Evolutionary conservation across 2,329 filamentous ascomycete species (phyloP), one percentile per base, ranked within the genome.

Genomic region (Cryphonectria naterciae): DNA sequence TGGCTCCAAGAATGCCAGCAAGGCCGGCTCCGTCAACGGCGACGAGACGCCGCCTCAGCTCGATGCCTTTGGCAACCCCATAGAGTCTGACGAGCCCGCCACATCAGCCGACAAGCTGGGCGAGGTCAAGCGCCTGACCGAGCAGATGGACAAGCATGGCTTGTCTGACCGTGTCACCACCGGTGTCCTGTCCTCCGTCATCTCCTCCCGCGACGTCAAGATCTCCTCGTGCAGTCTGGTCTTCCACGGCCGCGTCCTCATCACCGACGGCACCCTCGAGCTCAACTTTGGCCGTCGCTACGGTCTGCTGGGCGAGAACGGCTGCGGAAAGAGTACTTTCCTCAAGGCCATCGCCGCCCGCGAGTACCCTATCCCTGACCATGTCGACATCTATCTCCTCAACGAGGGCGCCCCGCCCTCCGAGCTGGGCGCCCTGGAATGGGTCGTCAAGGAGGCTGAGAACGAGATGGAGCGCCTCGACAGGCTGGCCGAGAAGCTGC

Each of bases 131-230:
- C 94, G 94, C 81, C 88, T 99, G 76, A 91, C 93, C 61, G 87
- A 95, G 68, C 97, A 99, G 85, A 92, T 97, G 88, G 96, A 99
- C 85, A 93, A 97, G 85, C 90, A 97, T 81, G 96, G 96, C 79
- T 88, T 99, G 75, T 98, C 96, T 19, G 96, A 99, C 84, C 93
- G 96, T 82, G 96, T 99, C 82, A 99, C 97, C 73, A 99, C 96
- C 73, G 96, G 96, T 89, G 96, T 99, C 70, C 87, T 99, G 74
- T 88, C 95, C 52, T 99, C 96, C 61, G 89, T 95, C 74, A 83
- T 88, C 74, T 87, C 93, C 76, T 97, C 93, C 85, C 92, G 93
- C 83, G 96, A 99, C 83, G 94, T 97, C 83, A 99, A 99, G 88
- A 96, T 99, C 81, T 97, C 92, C 75, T 97, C 94, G 69, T 89